Percentiles rank a stretch among this genome's conserved stretches.
Evolutionary conservation across 192 early-diverging fungal genomes (phyloP).

Genomic region (Phycomyces blakesleeanus): DNA sequence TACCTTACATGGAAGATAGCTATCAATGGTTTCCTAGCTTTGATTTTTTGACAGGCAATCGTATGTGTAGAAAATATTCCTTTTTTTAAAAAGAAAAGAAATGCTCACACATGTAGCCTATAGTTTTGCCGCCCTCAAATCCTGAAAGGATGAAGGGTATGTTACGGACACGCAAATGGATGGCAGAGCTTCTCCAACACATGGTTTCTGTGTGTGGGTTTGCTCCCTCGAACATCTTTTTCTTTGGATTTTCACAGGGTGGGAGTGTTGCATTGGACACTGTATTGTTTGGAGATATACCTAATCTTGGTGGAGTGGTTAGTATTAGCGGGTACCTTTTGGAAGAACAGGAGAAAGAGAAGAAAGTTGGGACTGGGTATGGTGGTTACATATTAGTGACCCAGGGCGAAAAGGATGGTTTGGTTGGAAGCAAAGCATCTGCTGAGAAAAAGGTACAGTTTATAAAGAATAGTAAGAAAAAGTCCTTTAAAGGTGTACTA

Average conservation of each 20-base stretch:
- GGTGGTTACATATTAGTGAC: slow-evolving; percentile 49
- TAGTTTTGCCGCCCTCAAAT: slow-evolving; percentile 37
- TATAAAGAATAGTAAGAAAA: too few species aligned
- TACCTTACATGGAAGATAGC: slow-evolving; percentile 59
- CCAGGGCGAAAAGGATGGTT: slow-evolving; percentile 56
- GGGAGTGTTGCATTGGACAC: slow-evolving; percentile 63
- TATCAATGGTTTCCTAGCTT: slow-evolving; percentile 68
- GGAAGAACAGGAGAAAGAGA: slow-evolving; percentile 35
- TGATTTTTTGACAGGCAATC: slow-evolving; percentile 47
- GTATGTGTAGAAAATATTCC: slow-evolving; percentile 26
- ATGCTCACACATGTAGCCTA: background rate
- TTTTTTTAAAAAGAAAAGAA: background rate
- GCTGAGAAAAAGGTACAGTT: slow-evolving; percentile 37
- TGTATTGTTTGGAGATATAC: slow-evolving; percentile 46
- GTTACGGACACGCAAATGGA: slow-evolving; percentile 36
- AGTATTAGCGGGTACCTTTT: slow-evolving; percentile 58
- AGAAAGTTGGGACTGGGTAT: slow-evolving; percentile 19
- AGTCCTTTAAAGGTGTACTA: too few species aligned
- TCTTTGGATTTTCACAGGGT: slow-evolving; percentile 79
- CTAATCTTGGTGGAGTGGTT: slow-evolving; percentile 53
- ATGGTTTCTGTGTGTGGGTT: slow-evolving; percentile 44
- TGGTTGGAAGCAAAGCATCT: slow-evolving; percentile 28
- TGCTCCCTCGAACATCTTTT: slow-evolving; percentile 40
- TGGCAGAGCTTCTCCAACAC: slow-evolving; percentile 46
- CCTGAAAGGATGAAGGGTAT: slow-evolving; percentile 44